Base-by-base conservation (phyloP, 331 rosid species). In the Pyracantha coccinea region DNA sequence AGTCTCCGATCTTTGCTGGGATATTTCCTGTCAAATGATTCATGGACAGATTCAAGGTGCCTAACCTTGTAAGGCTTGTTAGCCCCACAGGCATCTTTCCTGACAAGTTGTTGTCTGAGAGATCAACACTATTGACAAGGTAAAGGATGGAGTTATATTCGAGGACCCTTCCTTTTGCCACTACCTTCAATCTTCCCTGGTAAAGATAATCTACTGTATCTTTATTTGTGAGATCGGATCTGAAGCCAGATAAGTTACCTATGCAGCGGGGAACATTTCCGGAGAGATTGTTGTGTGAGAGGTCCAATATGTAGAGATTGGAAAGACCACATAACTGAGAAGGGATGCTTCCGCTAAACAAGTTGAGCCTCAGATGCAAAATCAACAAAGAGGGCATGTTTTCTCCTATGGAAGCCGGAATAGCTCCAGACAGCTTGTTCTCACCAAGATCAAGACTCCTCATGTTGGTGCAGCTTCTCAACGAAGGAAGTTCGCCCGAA, bases 361-460 rank as follows among this genome's bases (percentile, higher is more conserved):
- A 75, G 73, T 75, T 75, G 45, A 64, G 19, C 12, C 67, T 33
- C 54, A 75, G 2, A 12, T 67, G 23, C 2, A 66, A 53, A 35
- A 67, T 54, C 66, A 53, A 35, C 53, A 75, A 11, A 23, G 57
- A 32, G 19, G 3, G 41, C 64, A 75, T 15, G 55, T 5, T 66
- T 35, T 66, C 73, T 66, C 73, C 67, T 35, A 76, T 58, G 75
- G 41, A 76, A 13, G 63, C 27, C 0, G 28, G 80, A 54, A 76
- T 71, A 6, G 38, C 19, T 53, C 79, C 79, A 32, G 19, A 57
- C 13, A 68, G 29, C 4, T 44, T 68, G 21, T 77, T 77, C 1
- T 71, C 38, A 21, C 62, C 16, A 68, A 77, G 69, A 77, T 77
- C 80, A 20, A 77, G 50, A 52, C 27, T 20, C 27, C 0, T 7